Percentiles rank a stretch among this genome's conserved stretches.
phyloP scores from a whole-genome alignment of 805 yeast genomes.

The Zygosaccharomyces pseudorouxii region DNA sequence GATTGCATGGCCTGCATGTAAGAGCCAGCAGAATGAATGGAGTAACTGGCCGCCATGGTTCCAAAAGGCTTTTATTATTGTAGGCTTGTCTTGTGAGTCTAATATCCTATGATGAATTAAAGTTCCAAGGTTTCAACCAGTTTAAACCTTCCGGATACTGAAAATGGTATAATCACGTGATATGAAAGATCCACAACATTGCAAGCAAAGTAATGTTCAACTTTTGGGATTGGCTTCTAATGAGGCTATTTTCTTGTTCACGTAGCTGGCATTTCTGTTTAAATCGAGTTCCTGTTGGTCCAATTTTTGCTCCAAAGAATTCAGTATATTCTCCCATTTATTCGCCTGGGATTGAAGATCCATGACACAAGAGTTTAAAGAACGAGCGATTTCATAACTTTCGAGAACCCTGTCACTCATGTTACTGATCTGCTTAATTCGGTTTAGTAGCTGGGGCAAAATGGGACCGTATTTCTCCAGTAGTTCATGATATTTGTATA shows the following conservation, averaged over 20 bases:
- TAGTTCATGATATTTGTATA: conserved; percentile 20
- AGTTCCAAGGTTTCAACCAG: neutral
- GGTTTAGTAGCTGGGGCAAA: conserved; percentile 27
- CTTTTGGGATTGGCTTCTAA: neutral
- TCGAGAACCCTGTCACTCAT: conserved; percentile 22
- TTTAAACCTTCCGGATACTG: no score
- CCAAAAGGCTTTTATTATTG: conserved; percentile 31
- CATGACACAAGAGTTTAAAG: conserved; percentile 18
- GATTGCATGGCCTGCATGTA: conserved; percentile 75
- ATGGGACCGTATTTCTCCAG: conserved; percentile 19
- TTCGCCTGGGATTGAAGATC: conserved; percentile 23
- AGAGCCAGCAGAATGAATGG: conserved; percentile 63
- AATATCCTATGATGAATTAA: neutral
- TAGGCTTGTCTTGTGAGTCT: neutral
- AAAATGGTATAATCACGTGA: neutral
- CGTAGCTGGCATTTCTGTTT: conserved; percentile 1
- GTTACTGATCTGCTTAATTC: conserved; percentile 26
- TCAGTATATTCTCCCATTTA: conserved; percentile 28
- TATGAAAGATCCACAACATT: neutral
- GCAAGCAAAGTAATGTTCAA: neutral
- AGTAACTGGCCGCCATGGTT: conserved; percentile 46
- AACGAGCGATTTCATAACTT: conserved; percentile 17
- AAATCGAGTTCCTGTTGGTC: conserved; percentile 11
- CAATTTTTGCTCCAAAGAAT: conserved; percentile 17
- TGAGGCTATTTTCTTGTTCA: conserved; percentile 2